These are phyloP conservation scores for Pseudonitzschia delicatissima DNA, from an alignment of 108 stramenopile genomes.

Conservation along the genomic window DNA sequence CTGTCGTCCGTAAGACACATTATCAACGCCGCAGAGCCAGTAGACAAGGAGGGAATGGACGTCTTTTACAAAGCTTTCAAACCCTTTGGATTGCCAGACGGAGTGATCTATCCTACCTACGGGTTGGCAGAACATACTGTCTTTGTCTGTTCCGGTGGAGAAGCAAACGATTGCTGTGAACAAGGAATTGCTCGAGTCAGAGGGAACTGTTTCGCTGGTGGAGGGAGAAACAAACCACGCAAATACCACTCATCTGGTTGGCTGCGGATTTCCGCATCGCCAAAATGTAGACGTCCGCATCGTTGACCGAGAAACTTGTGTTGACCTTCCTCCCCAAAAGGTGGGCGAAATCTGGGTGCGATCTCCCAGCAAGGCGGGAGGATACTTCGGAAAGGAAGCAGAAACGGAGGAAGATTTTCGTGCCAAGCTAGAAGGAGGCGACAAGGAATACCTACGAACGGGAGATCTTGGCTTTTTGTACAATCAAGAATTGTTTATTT, in stretches of 20 bases:
- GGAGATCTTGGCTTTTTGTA: constrained; percentile 98
- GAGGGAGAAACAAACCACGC: neutral
- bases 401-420: constrained; percentile 73
- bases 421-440: constrained; percentile 33
- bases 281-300: constrained; percentile 79
- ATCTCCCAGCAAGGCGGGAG: constrained; percentile 83
- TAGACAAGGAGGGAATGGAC: constrained; percentile 73
- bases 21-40: constrained; percentile 98
- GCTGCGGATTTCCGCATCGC: constrained; percentile 77
- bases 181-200: constrained; percentile 66
- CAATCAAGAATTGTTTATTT: constrained; percentile 92
- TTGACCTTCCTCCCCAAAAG: constrained; percentile 38
- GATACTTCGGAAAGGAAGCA: constrained; percentile 51
- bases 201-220: constrained; percentile 46
- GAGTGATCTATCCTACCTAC: constrained; percentile 90
- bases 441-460: constrained; percentile 77
- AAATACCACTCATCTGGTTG: constrained; percentile 43
- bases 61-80: constrained; percentile 72
- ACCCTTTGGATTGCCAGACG: constrained; percentile 63
- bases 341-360: constrained; percentile 96
- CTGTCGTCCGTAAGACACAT: constrained; percentile 86
- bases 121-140: constrained; percentile 99
- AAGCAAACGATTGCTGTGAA: constrained; percentile 61
- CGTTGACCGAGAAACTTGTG: constrained; percentile 59
- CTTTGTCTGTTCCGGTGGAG: constrained; percentile 90